These are phyloP conservation scores for Scheffersomyces lignicola DNA, from an alignment of 1,139 yeast species.

Conservation along the genomic window DNA sequence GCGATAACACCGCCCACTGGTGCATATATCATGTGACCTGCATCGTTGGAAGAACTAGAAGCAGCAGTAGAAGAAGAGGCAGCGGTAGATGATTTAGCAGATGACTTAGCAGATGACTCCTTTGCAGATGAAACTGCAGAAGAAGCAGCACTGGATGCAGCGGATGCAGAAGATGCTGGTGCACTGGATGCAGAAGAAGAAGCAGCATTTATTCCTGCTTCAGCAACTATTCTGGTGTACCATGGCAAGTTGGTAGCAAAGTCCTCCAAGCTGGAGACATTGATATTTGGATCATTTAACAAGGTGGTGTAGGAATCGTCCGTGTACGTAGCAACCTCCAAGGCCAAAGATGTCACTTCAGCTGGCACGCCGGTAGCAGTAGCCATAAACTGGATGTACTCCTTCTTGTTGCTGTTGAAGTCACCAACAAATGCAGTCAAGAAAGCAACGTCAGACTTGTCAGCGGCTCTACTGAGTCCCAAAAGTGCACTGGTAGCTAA, in stretches of 20 bases:
- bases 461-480: constrained; percentile 26
- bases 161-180: constrained; percentile 10
- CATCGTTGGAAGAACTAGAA: neutral
- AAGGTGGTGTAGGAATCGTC: constrained; percentile 43
- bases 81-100: neutral
- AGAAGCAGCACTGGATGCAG: constrained; percentile 10
- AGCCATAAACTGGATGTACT: constrained; percentile 31
- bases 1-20: neutral
- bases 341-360: constrained; percentile 37
- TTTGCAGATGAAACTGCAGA: constrained; percentile 5
- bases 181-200: constrained; percentile 9
- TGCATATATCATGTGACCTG: neutral
- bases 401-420: constrained; percentile 23
- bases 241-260: constrained; percentile 47
- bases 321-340: constrained; percentile 38
- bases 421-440: constrained; percentile 44
- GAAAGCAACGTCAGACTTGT: constrained; percentile 30
- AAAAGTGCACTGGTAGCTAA: constrained; percentile 14
- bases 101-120: neutral
- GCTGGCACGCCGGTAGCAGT: constrained; percentile 37
- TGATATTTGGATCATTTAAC: constrained; percentile 24
- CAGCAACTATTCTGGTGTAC: constrained; percentile 31
- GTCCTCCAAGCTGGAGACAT: constrained; percentile 26
- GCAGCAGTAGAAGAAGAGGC: neutral
- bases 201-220: neutral